Percentiles rank a stretch among this genome's conserved stretches.
These are phyloP conservation scores for Primulina tabacum DNA, from an alignment of 257 asterid genomes.

Conservation along the genomic window DNA sequence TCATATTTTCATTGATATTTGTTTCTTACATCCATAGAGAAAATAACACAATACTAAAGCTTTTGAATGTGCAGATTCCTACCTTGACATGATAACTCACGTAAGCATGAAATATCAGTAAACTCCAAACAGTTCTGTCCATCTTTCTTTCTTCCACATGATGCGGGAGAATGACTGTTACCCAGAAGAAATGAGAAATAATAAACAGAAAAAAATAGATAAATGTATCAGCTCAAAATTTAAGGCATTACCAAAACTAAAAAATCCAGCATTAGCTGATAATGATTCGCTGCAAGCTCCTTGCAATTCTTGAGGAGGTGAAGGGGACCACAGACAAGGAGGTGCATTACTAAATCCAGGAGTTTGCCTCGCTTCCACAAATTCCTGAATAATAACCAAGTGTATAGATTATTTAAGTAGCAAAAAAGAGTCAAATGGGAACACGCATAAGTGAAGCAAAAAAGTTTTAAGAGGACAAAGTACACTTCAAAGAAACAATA, in stretches of 20 bases:
- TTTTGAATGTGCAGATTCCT: conserved; percentile 25
- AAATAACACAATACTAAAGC: conserved; percentile 12
- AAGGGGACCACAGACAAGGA: conserved; percentile 82
- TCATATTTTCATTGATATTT: conserved; percentile 11
- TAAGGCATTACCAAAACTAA: conserved; percentile 72
- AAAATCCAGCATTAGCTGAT: conserved; percentile 89
- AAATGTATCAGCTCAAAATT: conserved; percentile 21
- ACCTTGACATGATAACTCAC: conserved; percentile 99
- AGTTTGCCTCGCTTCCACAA: conserved; percentile 87
- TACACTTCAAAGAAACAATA: conserved; percentile 9
- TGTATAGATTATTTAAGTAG: conserved; percentile 12
- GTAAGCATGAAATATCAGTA: conserved; percentile 89
- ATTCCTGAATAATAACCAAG: conserved; percentile 54
- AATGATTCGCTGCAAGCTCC: conserved; percentile 64
- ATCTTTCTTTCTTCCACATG: conserved; percentile 93
- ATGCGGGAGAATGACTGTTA: conserved; percentile 78
- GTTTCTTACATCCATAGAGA: conserved; percentile 4
- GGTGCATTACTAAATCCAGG: conserved; percentile 92
- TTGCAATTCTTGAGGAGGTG: conserved; percentile 80
- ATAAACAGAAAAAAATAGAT: conserved; percentile 15
- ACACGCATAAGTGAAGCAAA: background rate
- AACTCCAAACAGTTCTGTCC: conserved; percentile 94
- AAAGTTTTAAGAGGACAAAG: background rate
- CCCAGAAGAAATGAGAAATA: conserved; percentile 18
- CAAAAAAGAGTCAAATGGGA: background rate